Conservation (phyloP, 2,329 filamentous ascomycete species). For the Diatrype stigma region DNA sequence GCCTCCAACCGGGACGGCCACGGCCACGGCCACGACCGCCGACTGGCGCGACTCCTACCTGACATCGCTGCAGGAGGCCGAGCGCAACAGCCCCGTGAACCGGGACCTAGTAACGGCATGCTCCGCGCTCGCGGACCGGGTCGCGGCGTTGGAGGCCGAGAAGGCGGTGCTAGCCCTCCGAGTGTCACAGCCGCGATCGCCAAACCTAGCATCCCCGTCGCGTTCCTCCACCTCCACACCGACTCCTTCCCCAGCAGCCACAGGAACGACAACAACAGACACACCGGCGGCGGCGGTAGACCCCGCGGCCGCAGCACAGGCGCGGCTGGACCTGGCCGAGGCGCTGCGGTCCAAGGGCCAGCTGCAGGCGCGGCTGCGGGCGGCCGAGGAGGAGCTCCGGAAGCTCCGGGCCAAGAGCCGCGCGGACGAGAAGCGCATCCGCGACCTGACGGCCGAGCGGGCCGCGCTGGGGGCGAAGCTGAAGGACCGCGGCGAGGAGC, state of each 20-base stretch:
- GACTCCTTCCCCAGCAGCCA: conserved; percentile 22
- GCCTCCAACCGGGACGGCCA: neutral
- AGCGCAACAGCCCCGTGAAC: conserved; percentile 59
- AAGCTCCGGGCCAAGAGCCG: conserved; percentile 57
- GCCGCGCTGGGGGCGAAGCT: conserved; percentile 60
- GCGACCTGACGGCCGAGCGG: conserved; percentile 59
- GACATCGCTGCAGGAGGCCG: conserved; percentile 67
- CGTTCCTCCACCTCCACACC: conserved; percentile 22
- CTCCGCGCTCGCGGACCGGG: conserved; percentile 48
- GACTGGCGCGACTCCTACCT: conserved; percentile 82
- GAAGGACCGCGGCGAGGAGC: conserved; percentile 79
- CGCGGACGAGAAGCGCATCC: conserved; percentile 58
- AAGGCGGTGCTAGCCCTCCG: conserved; percentile 35
- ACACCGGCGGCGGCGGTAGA: conserved; percentile 10
- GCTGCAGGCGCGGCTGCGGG: conserved; percentile 60
- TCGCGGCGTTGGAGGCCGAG: conserved; percentile 59
- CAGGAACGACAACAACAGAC: conserved; percentile 17
- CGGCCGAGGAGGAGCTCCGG: conserved; percentile 60
- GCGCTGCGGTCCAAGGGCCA: conserved; percentile 71
- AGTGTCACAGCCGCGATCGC: conserved; percentile 20
- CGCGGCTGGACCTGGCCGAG: conserved; percentile 68
- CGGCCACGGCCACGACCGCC: conserved; percentile 19
- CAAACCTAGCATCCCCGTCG: neutral
- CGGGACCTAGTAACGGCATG: conserved; percentile 70
- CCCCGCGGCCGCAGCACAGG: conserved; percentile 36